A percentile compares a stretch with the other conserved stretches of the same genome.
These are phyloP conservation scores for Phaeosphaeriaceae sp. DNA, from an alignment of 2,329 filamentous ascomycete species.

Conservation along the genomic window DNA sequence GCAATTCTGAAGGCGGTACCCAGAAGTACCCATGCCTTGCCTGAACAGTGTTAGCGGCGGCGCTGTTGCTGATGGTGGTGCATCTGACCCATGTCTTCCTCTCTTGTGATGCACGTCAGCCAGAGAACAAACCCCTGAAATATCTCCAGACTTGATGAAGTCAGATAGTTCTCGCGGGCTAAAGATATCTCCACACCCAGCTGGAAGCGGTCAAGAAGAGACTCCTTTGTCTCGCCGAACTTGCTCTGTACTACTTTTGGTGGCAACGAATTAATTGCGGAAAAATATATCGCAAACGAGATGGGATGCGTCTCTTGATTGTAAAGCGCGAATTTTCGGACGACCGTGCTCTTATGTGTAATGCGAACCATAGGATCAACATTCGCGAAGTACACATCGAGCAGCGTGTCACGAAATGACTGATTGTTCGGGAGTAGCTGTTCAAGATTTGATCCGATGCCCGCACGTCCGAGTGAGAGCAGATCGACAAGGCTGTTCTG, in stretches of 20 bases:
- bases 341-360: constrained; percentile 43
- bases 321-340: constrained; percentile 37
- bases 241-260: constrained; percentile 37
- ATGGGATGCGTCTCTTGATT: constrained; percentile 42
- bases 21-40: constrained; percentile 48
- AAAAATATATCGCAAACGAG: constrained; percentile 47
- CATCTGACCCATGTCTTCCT: constrained; percentile 47
- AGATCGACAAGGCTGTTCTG: constrained; percentile 42
- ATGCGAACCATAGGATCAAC: constrained; percentile 49
- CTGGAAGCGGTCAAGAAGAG: constrained; percentile 41
- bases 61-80: background rate
- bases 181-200: constrained; percentile 46
- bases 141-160: constrained; percentile 47
- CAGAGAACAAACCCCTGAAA: constrained; percentile 49
- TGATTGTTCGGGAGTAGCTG: constrained; percentile 39
- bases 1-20: constrained; percentile 48
- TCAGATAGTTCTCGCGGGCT: constrained; percentile 47
- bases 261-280: constrained; percentile 45
- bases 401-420: constrained; percentile 41
- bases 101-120: constrained; percentile 47
- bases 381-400: constrained; percentile 45
- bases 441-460: constrained; percentile 32
- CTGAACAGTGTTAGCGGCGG: constrained; percentile 20
- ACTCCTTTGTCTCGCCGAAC: constrained; percentile 44
- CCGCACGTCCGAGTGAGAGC: constrained; percentile 42